These are phyloP conservation scores for Wallemia mellicola DNA, from an alignment of 1,284 basidiomycete species.

Conservation along the genomic window DNA sequence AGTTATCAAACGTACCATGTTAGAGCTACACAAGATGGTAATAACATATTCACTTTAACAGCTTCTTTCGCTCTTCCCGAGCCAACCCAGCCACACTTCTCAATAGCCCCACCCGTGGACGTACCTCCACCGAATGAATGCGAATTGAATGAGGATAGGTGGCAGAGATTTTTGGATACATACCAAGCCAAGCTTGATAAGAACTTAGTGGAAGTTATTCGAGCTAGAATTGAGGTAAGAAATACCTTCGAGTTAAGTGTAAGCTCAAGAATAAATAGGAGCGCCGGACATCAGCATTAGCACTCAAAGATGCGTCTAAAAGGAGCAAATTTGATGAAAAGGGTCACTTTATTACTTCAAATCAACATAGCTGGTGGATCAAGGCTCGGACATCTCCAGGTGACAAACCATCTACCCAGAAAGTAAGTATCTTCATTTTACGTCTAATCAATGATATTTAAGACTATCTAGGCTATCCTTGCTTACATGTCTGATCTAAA, in stretches of 20 bases:
- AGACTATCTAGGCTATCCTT: background rate
- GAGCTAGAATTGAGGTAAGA: background rate
- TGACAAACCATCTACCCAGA: background rate
- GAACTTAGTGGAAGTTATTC: background rate
- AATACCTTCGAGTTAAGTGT: background rate
- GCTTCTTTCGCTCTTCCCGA: conserved; percentile 65
- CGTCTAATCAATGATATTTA: background rate
- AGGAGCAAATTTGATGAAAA: background rate
- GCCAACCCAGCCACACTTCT: conserved; percentile 28
- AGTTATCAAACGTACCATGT: conserved; percentile 44
- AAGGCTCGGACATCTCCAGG: background rate
- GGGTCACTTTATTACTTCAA: background rate
- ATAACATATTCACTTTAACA: conserved; percentile 45
- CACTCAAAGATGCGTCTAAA: background rate
- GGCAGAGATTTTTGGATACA: background rate
- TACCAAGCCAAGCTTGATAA: background rate
- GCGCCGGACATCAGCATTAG: background rate
- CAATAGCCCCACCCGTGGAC: conserved; percentile 1
- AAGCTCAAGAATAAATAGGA: background rate
- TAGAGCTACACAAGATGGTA: conserved; percentile 41
- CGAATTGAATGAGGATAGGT: background rate
- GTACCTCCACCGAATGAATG: background rate
- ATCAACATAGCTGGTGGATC: background rate
- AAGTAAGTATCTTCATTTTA: background rate
- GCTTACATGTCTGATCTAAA: background rate